Base-by-base conservation (phyloP, 1,284 basidiomycete genomes). In the Polyporus tsugae region DNA sequence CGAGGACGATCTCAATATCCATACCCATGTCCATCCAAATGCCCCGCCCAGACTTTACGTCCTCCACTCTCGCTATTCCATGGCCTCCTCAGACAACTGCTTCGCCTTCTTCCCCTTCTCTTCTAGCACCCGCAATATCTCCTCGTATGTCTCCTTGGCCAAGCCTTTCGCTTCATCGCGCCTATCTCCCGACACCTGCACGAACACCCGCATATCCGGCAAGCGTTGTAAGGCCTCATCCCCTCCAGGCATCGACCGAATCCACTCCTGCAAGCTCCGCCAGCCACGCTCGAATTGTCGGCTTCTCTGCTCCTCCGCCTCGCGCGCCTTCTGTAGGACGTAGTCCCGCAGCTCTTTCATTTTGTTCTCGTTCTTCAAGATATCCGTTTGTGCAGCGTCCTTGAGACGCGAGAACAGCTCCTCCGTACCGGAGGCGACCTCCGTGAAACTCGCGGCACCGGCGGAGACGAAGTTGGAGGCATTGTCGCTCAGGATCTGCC, bases 81-180 rank as follows among this genome's bases (percentile, higher is more conserved):
- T 73, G 4, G 75, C 69, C 22, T 77, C 75, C 57, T 78, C 75
- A 33, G 67, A 73, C 9, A 81, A 67, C 70, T 78, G 70, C 70
- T 79, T 78, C 9, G 81, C 80, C 70, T 79, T 79, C 62, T 77
- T 71, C 33, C 73, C 75, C 74, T 81, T 82, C 68, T 79, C 78
- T 66, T 80, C 75, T 36, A 81, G 68, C n/a, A 82, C 78, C 66
- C 77, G 68, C 65, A 79, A 58, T 10, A 81, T 70, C 19, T 79
- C 80, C 11, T 77, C 75, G 63, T 79, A 81, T n/a, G 81, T 81
- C 74, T 82, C 80, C 67, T 78, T 72, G 25, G 77, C 75, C 15
- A 82, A 72, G 44, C 78, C 75, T 72, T 78, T 75, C 41, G 81
- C 80, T 9, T 82, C 79, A 33, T 79, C 78, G n/a, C 77, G 67